These are phyloP conservation scores for Colletotrichum magnum DNA, from an alignment of 2,329 filamentous ascomycete species.

Conservation along the genomic window DNA sequence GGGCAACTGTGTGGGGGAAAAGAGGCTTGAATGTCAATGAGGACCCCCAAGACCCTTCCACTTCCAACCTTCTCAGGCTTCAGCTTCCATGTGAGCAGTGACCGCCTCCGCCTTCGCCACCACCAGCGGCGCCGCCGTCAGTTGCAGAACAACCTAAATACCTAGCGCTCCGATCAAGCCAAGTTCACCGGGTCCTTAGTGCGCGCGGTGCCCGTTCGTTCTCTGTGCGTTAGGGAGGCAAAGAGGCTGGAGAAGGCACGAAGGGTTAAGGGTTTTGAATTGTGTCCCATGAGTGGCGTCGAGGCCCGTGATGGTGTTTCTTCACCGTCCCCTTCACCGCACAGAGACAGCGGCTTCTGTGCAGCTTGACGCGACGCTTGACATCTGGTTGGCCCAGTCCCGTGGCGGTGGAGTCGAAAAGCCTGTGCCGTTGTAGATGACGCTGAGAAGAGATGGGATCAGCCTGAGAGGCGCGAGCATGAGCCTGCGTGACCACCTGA, in stretches of 20 bases:
- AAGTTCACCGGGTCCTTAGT: neutral
- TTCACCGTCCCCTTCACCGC: conserved; percentile 19
- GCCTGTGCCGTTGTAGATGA: conserved; percentile 16
- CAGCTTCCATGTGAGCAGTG: no score
- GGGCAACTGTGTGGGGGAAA: conserved; percentile 24
- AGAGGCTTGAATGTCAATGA: conserved; percentile 2
- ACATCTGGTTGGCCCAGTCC: conserved; percentile 5
- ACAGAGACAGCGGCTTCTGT: conserved; percentile 2
- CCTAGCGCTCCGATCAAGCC: conserved; percentile 6
- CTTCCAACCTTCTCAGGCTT: no score
- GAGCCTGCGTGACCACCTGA: conserved; percentile 2
- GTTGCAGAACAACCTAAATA: neutral
- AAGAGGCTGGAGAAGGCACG: conserved; percentile 21
- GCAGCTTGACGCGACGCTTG: conserved; percentile 29
- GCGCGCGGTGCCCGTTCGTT: no score
- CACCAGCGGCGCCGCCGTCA: neutral
- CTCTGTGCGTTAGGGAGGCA: neutral
- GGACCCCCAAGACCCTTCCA: neutral
- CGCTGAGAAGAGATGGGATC: conserved; percentile 19
- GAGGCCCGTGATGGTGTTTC: conserved; percentile 8
- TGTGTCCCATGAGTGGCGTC: conserved; percentile 28
- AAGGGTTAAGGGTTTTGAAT: conserved; percentile 17
- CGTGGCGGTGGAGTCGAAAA: neutral
- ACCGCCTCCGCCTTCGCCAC: no score
- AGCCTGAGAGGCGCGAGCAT: conserved; percentile 16